Evolutionary conservation across 208 protist species (phyloP), one percentile per base, ranked within the genome.

Genomic region (Leishmania guyanensis): DNA sequence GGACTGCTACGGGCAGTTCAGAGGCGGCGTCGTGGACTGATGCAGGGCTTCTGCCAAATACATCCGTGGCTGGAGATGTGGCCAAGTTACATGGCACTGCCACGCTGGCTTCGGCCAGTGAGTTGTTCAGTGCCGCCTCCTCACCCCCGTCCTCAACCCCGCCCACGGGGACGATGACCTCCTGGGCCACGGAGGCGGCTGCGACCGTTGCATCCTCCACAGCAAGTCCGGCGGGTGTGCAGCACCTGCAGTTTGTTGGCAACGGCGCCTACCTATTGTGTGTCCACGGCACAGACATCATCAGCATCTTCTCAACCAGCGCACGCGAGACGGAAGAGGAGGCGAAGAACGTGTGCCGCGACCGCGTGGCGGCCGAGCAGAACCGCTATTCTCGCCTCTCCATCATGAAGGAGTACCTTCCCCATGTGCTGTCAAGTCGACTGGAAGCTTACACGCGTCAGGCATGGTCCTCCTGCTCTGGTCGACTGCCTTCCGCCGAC

Each of bases 381-480:
- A 92, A 92, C 58, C 77, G 75, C 5, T 84, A 85, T 73, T 88
- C 89, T 33, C 54, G 74, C 2, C 70, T 88, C 36, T 75, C 81
- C 50, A 20, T 71, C 10, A 48, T 92, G 43, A 84, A 82, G 60
- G 54, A 77, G 17, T 78, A 82, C 29, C 71, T 91, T 20, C 81
- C 78, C 0, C 51, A 43, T 0, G 29, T 70, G 46, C 56, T 88
- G 58, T 80, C 80, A 14, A 83, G 5, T 8, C 75, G 81, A 26
- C 65, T 84, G 43, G 82, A 82, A 16, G 68, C 78, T 17, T 92
- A 92, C 77, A 84, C 84, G 29, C 75, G 78, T 22, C 89, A 92
- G 75, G 86, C 87, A 51, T 96, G 92, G 91, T 87, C 91, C 12
- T 89, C 92, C 16, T 93, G 89, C 78, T 75, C 86, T 53, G 87